Base-by-base conservation (phyloP, 768 basidiomycete genomes). In the Roridomyces roridus region DNA sequence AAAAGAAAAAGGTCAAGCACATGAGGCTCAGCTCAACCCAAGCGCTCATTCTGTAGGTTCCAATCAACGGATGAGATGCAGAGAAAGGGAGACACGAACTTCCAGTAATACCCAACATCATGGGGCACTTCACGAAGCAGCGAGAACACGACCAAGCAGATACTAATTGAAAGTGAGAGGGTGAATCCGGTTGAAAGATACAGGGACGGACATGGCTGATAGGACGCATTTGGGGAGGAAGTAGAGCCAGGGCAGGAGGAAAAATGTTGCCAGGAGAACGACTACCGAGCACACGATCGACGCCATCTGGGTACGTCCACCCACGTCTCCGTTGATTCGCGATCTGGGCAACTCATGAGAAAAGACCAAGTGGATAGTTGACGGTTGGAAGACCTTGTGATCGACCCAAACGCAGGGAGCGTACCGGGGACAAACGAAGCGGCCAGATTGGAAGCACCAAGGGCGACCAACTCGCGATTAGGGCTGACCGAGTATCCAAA, bases 381-480 rank as follows among this genome's bases (percentile, higher is more conserved):
- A 46, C 14, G 23, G n/a, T 6, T 15, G 29, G 41, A 28, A 31
- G 64, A 90, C 91, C 92, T 82, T 1, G 97, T 94, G 62, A 98
- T 94, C 5, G 92, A 93, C 3, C 96, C 97, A 68, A 88, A 97
- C 0, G 94, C 93, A 5, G 96, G 95, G 2, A 98, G 79, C 0
- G 92, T 91, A 2, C 97, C 96, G 4, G 92, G 89, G 50, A 98
- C 75, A 65, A 96, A 89, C 1, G 92, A 89, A 1, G 80, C 88
- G 4, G 76, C 82, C 31, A 96, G 76, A 68, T 97, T 97, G 12
- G 87, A 85, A 11, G 90, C 86, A 40, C 94, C 94, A 17, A 99
- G 78, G 1, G 97, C 97, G 23, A 98, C 96, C 1, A 98, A 80
- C 68, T 99, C 97, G 25, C 97, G 88, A 69, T 98, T 99, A 0